These are phyloP conservation scores for Aspergillus phoenicis DNA, from an alignment of 2,329 filamentous ascomycete genomes.

Conservation along the genomic window DNA sequence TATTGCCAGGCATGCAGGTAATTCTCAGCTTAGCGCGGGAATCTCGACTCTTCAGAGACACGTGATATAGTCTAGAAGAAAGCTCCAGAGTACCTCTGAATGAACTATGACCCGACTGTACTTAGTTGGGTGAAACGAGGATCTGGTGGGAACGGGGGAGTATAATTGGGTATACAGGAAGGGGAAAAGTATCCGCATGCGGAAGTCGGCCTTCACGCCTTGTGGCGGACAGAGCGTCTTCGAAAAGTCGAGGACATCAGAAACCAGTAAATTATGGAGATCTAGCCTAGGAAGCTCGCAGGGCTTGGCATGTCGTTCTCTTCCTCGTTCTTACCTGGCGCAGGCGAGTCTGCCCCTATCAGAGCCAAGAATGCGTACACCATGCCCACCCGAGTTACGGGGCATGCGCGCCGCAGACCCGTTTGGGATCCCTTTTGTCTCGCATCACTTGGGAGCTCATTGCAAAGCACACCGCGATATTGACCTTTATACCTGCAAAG, in stretches of 20 bases:
- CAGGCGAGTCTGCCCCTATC: conserved; percentile 4
- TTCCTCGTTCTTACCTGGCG: conserved; percentile 4
- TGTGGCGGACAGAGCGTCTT: background rate
- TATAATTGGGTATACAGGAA: background rate
- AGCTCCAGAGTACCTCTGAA: too few relatives aligned
- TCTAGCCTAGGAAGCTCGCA: background rate
- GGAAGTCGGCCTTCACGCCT: background rate
- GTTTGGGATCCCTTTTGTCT: background rate
- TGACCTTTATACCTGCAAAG: too few relatives aligned
- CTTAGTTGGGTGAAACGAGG: background rate
- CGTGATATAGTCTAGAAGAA: background rate
- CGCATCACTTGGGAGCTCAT: background rate
- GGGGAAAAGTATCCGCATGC: background rate
- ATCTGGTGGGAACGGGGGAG: background rate
- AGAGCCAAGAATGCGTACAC: background rate
- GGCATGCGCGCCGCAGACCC: background rate
- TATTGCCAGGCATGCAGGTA: background rate
- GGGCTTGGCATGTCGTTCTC: conserved; percentile 6
- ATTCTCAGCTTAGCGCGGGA: background rate
- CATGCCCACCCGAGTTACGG: background rate
- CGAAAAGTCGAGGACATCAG: background rate
- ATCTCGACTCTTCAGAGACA: background rate
- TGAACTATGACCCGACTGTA: background rate
- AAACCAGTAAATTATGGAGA: background rate
- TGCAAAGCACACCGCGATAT: background rate